Conservation (phyloP, 129 eudicot species). For the Centrapalus pauciflorus region DNA sequence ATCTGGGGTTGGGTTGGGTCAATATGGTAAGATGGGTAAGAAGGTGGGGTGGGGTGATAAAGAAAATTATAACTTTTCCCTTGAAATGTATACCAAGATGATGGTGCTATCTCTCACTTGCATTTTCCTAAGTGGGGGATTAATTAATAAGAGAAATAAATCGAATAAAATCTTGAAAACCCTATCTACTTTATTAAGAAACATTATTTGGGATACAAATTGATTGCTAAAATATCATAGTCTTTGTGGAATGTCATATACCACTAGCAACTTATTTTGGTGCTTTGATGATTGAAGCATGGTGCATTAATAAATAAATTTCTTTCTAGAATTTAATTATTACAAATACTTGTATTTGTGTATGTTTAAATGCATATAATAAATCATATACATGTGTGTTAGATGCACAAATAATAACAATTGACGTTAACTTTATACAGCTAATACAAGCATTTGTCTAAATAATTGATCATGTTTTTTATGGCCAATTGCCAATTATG, state of each 20-base stretch:
- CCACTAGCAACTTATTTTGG: constrained; percentile 29
- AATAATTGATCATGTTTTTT: no score
- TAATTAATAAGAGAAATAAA: neutral
- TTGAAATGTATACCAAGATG: neutral
- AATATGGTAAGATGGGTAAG: no score
- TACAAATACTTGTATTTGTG: neutral
- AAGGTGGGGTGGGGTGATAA: neutral
- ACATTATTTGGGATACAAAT: constrained; percentile 23
- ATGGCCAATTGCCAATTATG: no score
- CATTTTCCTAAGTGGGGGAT: constrained; percentile 2
- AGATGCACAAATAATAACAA: no score
- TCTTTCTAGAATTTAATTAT: neutral
- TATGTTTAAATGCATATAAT: no score
- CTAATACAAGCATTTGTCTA: neutral
- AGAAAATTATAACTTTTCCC: neutral
- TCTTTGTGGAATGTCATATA: constrained; percentile 20
- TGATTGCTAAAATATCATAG: constrained; percentile 17
- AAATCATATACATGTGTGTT: no score
- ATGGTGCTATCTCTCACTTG: constrained; percentile 4
- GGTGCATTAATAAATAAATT: neutral
- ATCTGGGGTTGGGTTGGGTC: no score
- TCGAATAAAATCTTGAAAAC: constrained; percentile 30
- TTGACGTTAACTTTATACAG: no score
- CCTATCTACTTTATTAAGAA: constrained; percentile 21
- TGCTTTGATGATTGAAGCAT: constrained; percentile 28